Conservation (phyloP, 352 stramenopile genomes). For the Phytophthora citrophthora region DNA sequence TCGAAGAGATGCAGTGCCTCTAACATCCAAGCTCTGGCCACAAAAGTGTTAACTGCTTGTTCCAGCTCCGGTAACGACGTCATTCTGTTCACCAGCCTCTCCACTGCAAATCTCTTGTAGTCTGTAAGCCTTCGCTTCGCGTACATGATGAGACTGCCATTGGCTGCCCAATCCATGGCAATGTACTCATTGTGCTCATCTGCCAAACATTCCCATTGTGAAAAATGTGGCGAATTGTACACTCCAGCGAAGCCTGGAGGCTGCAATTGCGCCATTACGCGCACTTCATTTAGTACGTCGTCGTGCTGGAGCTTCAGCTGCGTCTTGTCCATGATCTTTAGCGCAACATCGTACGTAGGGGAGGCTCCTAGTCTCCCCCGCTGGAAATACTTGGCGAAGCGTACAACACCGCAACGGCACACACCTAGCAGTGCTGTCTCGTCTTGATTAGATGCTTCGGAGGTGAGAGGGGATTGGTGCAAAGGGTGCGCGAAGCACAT, state of each 20-base stretch:
- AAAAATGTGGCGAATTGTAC: slow-evolving; percentile 68
- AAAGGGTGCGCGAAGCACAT: slow-evolving; percentile 69
- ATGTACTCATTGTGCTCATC: slow-evolving; percentile 83
- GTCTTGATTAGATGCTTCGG: slow-evolving; percentile 49
- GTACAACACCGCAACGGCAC: slow-evolving; percentile 79
- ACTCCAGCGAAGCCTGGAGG: slow-evolving; percentile 60
- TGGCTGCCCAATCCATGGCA: slow-evolving; percentile 74
- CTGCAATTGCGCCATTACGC: slow-evolving; percentile 81
- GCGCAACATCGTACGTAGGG: slow-evolving; percentile 59
- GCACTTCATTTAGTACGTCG: slow-evolving; percentile 81
- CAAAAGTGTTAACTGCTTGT: slow-evolving; percentile 58
- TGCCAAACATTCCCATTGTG: slow-evolving; percentile 75
- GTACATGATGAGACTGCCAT: slow-evolving; percentile 74
- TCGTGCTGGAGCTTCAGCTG: slow-evolving; percentile 76
- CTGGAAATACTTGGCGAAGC: slow-evolving; percentile 77
- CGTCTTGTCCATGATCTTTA: slow-evolving; percentile 80
- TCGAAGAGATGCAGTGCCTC: slow-evolving; percentile 73
- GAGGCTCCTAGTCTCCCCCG: slow-evolving; percentile 33
- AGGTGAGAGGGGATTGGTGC: slow-evolving; percentile 45
- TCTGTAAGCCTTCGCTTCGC: slow-evolving; percentile 67
- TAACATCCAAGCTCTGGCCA: slow-evolving; percentile 74
- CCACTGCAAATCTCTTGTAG: slow-evolving; percentile 72
- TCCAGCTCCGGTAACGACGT: slow-evolving; percentile 54
- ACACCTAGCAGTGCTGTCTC: slow-evolving; percentile 63
- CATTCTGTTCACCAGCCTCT: slow-evolving; percentile 59